Evolutionary conservation across 1,284 basidiomycete species (phyloP).

Genomic region (Leccinum fallax): DNA sequence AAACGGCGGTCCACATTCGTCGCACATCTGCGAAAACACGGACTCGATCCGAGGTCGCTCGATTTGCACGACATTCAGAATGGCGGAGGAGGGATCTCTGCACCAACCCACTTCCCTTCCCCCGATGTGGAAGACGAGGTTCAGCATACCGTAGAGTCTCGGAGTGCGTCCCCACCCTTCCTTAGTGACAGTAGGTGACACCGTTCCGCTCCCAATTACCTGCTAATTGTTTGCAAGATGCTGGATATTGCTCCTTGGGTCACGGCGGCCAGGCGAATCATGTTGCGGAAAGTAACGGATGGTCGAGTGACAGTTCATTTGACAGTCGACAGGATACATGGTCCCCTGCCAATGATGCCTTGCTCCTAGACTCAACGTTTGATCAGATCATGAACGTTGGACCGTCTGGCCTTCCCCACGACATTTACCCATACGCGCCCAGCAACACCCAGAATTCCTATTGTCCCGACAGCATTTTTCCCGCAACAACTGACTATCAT

Average conservation of each 20-base stretch:
- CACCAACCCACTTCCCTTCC: conserved; percentile 1
- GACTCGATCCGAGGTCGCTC: conserved; percentile 33
- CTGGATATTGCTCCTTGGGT: conserved; percentile 3
- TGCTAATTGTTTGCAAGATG: conserved; percentile 21
- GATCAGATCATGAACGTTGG: conserved; percentile 9
- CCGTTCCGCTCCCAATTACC: not conserved
- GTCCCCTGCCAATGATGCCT: conserved; percentile 1
- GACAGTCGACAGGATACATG: conserved; percentile 10
- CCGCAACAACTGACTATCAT: conserved; percentile 10
- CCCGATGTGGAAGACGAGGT: conserved; percentile 3
- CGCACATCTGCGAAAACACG: conserved; percentile 54
- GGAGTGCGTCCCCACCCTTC: conserved; percentile 5
- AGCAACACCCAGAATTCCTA: conserved; percentile 6
- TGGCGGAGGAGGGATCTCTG: not conserved
- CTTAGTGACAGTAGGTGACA: conserved; percentile 19
- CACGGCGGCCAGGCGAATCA: not conserved
- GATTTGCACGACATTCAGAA: conserved; percentile 21
- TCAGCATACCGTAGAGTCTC: conserved; percentile 8
- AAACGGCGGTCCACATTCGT: conserved; percentile 62
- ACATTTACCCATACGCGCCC: conserved; percentile 7
- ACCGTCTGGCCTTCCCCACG: conserved; percentile 1
- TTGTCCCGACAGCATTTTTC: conserved; percentile 10
- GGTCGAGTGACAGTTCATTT: conserved; percentile 7
- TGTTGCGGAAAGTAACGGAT: conserved; percentile 6
- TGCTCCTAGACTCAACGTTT: conserved; percentile 2